Base-by-base conservation (phyloP, 1,284 basidiomycete species). In the Fistulina hepatica region DNA sequence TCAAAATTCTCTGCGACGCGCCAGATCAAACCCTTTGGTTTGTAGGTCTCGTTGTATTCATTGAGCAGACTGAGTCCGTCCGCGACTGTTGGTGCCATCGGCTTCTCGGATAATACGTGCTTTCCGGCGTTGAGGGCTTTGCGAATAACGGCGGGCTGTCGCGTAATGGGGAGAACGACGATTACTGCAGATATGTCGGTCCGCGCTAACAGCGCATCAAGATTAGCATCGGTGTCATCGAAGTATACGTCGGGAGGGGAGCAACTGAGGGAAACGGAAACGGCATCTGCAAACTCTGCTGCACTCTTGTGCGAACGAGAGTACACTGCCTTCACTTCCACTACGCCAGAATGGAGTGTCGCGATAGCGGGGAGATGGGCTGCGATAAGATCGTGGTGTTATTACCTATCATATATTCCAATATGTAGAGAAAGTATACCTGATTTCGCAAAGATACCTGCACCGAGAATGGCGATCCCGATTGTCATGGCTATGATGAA, bases 71-170 rank as follows among this genome's bases (percentile, higher is more conserved):
- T 60, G 32, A 72, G 56, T 1, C 81, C 88, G 3, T 63, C 59
- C 23, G 65, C 63, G 21, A 90, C 76, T 48, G 81, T 75, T 25
- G 76, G 65, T 2, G 76, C 83, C n/a, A 91, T 67, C 5, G 89
- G 89, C 52, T 92, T 92, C 65, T 90, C 81, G 55, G 78, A 81
- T 40, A 92, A 56, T 34, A 92, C 85, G 50, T 90, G 82, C 59
- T 92, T 92, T 16, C 86, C 84, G 1, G 81, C 79, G 9, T 61
- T 65, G 26, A 81, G 59, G 1, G 70, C 67, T 48, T 69, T 70
- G 41, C 74, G 56, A 42, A 92, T 63, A 37, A 89, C 61, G 6
- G 59, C 58, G 1, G 86, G 84, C 54, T 89, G 85, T 9, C 67
- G 51, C 1, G 72, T 71, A 54, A 92, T 90, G 0, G 89, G 88